These are phyloP conservation scores for Decorospora gaudefroyi DNA, from an alignment of 2,329 filamentous ascomycete genomes.

Conservation along the genomic window DNA sequence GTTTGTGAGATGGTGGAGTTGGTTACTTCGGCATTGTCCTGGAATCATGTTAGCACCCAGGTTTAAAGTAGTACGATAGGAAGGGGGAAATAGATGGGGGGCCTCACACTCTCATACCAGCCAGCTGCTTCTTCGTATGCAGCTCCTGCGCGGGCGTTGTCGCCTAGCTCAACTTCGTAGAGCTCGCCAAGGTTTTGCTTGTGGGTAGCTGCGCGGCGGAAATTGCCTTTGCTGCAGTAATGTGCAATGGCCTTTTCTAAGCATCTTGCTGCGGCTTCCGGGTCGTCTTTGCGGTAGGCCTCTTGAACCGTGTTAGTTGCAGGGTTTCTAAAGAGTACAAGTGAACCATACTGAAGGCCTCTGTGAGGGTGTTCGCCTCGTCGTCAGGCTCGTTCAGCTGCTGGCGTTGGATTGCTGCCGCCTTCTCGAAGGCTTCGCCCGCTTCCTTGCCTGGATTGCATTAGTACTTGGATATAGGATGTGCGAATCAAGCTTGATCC, in stretches of 20 bases:
- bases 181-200: constrained; percentile 88
- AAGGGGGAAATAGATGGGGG: not conserved
- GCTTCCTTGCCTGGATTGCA: constrained; percentile 73
- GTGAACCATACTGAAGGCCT: constrained; percentile 71
- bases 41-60: constrained; percentile 20
- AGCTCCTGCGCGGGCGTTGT: constrained; percentile 76
- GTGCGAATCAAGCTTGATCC: not conserved
- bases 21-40: constrained; percentile 48
- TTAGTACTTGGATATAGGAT: constrained; percentile 11
- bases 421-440: constrained; percentile 80
- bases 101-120: constrained; percentile 71
- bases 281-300: constrained; percentile 84
- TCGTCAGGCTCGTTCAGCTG: constrained; percentile 91
- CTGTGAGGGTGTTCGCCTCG: constrained; percentile 81
- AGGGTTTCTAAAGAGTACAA: fast-evolving
- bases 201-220: constrained; percentile 85
- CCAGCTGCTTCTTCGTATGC: constrained; percentile 83
- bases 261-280: constrained; percentile 79
- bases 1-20: not conserved
- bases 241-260: constrained; percentile 79
- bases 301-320: constrained; percentile 50
- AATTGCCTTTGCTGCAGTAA: constrained; percentile 88
- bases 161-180: constrained; percentile 79
- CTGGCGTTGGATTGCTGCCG: constrained; percentile 76
- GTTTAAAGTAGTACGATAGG: not conserved